Conservation (phyloP, 148 eudicot genomes). For the Pharnaceum exiguum region DNA sequence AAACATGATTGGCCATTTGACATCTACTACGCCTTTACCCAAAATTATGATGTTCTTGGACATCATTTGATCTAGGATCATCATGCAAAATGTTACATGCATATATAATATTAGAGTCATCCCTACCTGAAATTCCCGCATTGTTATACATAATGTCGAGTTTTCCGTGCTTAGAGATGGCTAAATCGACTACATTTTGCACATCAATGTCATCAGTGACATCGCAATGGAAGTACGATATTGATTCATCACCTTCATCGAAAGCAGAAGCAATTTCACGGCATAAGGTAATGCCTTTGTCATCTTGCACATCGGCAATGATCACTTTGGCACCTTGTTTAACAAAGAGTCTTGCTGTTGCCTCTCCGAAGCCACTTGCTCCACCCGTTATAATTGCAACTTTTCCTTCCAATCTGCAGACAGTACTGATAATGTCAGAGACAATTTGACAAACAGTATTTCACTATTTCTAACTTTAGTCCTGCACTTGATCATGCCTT, state of each 20-base stretch:
- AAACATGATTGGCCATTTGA: too few species aligned
- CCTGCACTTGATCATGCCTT: too few species aligned
- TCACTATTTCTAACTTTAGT: too few species aligned
- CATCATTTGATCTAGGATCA: too few species aligned
- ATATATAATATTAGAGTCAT: neutral
- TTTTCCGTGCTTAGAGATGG: conserved; percentile 31
- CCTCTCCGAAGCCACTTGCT: conserved; percentile 59
- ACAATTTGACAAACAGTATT: too few species aligned
- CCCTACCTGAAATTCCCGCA: conserved; percentile 30
- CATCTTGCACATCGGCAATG: conserved; percentile 50
- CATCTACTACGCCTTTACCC: too few species aligned
- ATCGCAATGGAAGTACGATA: conserved; percentile 38
- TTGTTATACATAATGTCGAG: conserved; percentile 64
- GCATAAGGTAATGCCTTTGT: conserved; percentile 20
- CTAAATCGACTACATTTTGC: conserved; percentile 17
- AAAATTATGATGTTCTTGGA: too few species aligned
- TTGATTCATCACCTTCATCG: neutral
- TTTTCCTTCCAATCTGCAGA: conserved; percentile 37
- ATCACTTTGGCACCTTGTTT: conserved; percentile 53
- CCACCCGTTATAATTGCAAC: conserved; percentile 60
- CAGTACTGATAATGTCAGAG: neutral
- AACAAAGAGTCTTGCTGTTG: conserved; percentile 33
- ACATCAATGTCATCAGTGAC: conserved; percentile 33
- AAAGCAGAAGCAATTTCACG: conserved; percentile 6
- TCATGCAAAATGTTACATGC: neutral